Evolutionary conservation across 768 basidiomycete species (phyloP).

Genomic region (Termitomyces sp.): DNA sequence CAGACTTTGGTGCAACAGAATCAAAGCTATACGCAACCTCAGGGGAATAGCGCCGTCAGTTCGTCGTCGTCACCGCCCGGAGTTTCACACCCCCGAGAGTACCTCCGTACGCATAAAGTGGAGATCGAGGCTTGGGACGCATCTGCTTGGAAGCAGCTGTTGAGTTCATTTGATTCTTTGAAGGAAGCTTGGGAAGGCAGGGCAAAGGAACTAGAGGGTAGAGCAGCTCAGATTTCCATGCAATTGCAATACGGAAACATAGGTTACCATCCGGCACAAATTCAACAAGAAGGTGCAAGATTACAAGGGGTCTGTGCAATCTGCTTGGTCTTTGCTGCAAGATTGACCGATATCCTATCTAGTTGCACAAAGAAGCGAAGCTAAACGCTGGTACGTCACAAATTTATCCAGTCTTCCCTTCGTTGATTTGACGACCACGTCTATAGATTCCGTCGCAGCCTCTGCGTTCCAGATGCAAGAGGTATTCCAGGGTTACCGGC

Average conservation of each 20-base stretch:
- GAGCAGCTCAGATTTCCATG: conserved; percentile 38
- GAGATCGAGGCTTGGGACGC: conserved; percentile 70
- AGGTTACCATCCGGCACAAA: conserved; percentile 39
- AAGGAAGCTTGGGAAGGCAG: conserved; percentile 61
- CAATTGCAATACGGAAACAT: conserved; percentile 40
- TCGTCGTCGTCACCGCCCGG: conserved; percentile 28
- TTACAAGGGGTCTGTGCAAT: conserved; percentile 50
- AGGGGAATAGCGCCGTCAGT: conserved; percentile 2
- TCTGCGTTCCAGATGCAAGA: conserved; percentile 75
- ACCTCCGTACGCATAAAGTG: conserved; percentile 57
- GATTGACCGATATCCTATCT: conserved; percentile 5
- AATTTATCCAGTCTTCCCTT: neutral
- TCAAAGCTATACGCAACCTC: conserved; percentile 15
- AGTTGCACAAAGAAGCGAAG: conserved; percentile 57
- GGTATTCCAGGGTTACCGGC: conserved; percentile 66
- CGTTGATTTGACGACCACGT: neutral
- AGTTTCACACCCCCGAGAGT: conserved; percentile 62
- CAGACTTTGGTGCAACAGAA: conserved; percentile 13
- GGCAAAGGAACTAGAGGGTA: conserved; percentile 48
- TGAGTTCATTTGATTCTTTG: conserved; percentile 57
- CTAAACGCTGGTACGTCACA: conserved; percentile 40
- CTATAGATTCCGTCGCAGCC: conserved; percentile 58
- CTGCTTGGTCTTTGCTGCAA: conserved; percentile 1
- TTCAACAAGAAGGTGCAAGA: conserved; percentile 51
- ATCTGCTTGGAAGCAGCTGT: conserved; percentile 67